A percentile compares a stretch with the other conserved stretches of the same genome.
phyloP scores from a whole-genome alignment of 2,329 filamentous ascomycete genomes.

The Diaporthe ampelina region DNA sequence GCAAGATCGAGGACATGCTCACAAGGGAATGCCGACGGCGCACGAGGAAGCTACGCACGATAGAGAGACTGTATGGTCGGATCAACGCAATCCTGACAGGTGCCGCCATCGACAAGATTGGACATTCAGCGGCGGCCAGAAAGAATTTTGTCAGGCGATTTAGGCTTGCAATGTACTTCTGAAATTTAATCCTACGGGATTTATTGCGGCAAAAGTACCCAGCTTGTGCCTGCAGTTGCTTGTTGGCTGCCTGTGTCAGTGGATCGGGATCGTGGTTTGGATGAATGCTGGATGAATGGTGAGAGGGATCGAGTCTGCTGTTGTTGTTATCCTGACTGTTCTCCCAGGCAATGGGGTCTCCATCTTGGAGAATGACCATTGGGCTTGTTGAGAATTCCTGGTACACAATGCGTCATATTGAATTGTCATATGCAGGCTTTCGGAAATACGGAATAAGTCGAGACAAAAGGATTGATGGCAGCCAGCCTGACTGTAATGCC shows the following conservation, averaged over 20 bases:
- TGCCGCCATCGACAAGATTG: neutral
- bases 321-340: too few species aligned
- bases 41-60: neutral
- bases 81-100: neutral
- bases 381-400: accelerated
- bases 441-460: too few species aligned
- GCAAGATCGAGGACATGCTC: neutral
- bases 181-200: too few species aligned
- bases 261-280: too few species aligned
- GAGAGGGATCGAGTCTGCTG: too few species aligned
- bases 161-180: neutral
- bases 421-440: neutral
- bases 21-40: neutral
- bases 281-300: too few species aligned
- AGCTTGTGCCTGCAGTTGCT: neutral
- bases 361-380: accelerated
- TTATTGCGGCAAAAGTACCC: accelerated
- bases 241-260: neutral
- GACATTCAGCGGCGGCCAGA: neutral
- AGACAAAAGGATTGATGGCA: too few species aligned
- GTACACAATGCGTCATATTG: neutral
- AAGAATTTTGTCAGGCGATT: neutral
- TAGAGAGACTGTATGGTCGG: neutral
- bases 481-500: neutral
- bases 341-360: neutral